phyloP scores from a whole-genome alignment of 2,329 filamentous ascomycete species.

The Fonsecaea multimorphosa region DNA sequence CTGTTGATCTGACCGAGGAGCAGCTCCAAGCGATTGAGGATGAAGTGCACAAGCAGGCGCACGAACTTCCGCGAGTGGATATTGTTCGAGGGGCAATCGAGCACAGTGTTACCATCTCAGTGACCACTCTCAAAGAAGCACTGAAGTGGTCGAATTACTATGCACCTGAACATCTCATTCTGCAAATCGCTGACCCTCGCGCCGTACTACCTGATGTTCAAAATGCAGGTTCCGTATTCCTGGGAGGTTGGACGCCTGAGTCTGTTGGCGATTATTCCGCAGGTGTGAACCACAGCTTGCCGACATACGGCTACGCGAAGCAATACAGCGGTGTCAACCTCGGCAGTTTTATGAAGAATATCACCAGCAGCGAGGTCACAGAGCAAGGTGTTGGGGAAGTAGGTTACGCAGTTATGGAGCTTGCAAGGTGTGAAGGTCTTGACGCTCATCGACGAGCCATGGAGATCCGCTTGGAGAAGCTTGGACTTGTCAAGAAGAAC shows the following conservation, averaged over 20 bases:
- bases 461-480: conserved; percentile 63
- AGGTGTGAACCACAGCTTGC: conserved; percentile 95
- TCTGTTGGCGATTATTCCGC: conserved; percentile 98
- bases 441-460: conserved; percentile 87
- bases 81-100: conserved; percentile 89
- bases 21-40: conserved; percentile 85
- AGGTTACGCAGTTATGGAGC: conserved; percentile 87
- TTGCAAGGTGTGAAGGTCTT: conserved; percentile 91
- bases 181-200: conserved; percentile 82
- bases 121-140: conserved; percentile 72
- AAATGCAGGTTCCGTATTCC: conserved; percentile 95
- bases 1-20: conserved; percentile 75
- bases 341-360: conserved; percentile 95
- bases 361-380: conserved; percentile 90
- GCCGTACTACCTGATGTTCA: conserved; percentile 77
- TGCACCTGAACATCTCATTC: conserved; percentile 93
- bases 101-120: conserved; percentile 87
- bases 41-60: conserved; percentile 85
- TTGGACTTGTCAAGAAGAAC: conserved; percentile 32
- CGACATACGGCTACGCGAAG: conserved; percentile 96
- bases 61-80: conserved; percentile 84
- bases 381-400: conserved; percentile 84
- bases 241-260: conserved; percentile 95
- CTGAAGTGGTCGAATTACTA: conserved; percentile 89
- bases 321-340: conserved; percentile 98